Evolutionary conservation across 129 eudicot genomes (phyloP), one percentile per base, ranked within the genome.

Genomic region (Pseudognaphalium luteoalbum): DNA sequence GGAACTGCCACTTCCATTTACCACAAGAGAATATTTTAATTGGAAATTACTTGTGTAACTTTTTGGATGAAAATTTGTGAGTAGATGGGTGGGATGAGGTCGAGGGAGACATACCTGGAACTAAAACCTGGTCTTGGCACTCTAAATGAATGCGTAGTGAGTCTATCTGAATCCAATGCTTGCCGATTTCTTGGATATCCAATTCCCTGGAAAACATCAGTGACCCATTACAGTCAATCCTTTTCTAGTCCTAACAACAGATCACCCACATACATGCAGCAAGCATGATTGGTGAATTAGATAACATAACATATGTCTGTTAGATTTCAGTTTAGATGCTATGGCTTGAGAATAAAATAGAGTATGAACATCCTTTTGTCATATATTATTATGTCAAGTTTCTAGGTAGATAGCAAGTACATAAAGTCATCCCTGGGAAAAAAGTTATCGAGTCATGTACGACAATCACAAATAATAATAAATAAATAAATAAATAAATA

Each of bases 121-220:
- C 52, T 84, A 78, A 92, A 88, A 69, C 88, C 87, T 6, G 87
- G 85, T 79, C 81, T 88, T 68, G 93, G 86, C n/a, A 85, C 87
- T 74, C 97, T 87, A 71, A 93, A 94, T 37, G 98, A 94, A 85
- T 94, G 97, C 66, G 88, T 79, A 75, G 90, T 87, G 67, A 94
- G 92, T 83, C 86, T 81, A 71, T 91, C 98, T 6, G 90, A 75
- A 75, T 91, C 92, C 83, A 83, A 21, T 65, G 74, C 65, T 41
- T 86, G 92, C 67, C 81, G 76, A 66, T 85, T 94, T 82, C 93
- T 89, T 33, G 89, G 77, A 72, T 83, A 88, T 35, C 88, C 84
- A 52, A 77, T 77, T 73, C 89, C 98, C 98, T 94, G 83, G 47
- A 81, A 57, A 69, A 39, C 22, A 69, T 9, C 17, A 56, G 63